phyloP scores from a whole-genome alignment of 1,284 basidiomycete genomes.

The Marasmius fiardii region DNA sequence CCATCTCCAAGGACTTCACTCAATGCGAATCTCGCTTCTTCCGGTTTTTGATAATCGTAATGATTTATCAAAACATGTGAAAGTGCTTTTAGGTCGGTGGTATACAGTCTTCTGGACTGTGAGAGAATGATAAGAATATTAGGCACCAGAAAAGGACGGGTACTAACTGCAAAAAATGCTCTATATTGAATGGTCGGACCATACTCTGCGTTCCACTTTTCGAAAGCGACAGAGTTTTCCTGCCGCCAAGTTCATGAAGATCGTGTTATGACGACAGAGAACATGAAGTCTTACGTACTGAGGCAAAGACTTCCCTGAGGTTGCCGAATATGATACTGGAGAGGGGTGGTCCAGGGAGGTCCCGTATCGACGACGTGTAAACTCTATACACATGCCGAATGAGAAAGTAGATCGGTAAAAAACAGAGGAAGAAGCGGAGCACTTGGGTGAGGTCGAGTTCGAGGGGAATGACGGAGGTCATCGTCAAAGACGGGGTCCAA shows the following conservation, averaged over 20 bases:
- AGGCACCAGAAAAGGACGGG: background rate
- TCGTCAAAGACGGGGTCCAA: too few species aligned
- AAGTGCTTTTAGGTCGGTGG: constrained; percentile 11
- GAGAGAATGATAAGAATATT: background rate
- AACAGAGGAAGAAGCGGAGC: background rate
- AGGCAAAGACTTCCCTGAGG: background rate
- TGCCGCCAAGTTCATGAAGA: background rate
- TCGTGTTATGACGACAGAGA: background rate
- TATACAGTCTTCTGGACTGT: constrained; percentile 7
- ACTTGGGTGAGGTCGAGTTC: background rate
- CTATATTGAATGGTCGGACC: constrained; percentile 6
- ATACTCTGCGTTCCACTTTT: constrained; percentile 10
- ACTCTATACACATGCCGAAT: background rate
- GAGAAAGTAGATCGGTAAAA: background rate
- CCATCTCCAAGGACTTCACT: constrained; percentile 10
- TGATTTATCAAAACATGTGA: constrained; percentile 12
- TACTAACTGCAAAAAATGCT: constrained; percentile 4
- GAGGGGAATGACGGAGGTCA: background rate
- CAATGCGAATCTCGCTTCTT: constrained; percentile 1
- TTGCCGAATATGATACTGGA: background rate
- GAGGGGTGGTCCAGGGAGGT: background rate
- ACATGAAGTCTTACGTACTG: background rate
- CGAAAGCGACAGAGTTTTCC: constrained; percentile 4
- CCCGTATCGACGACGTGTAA: background rate
- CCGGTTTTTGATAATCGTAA: constrained; percentile 11